These are phyloP conservation scores for Asterella californica DNA, from an alignment of 225 moss, liverwort and hornwort species.

Conservation along the genomic window DNA sequence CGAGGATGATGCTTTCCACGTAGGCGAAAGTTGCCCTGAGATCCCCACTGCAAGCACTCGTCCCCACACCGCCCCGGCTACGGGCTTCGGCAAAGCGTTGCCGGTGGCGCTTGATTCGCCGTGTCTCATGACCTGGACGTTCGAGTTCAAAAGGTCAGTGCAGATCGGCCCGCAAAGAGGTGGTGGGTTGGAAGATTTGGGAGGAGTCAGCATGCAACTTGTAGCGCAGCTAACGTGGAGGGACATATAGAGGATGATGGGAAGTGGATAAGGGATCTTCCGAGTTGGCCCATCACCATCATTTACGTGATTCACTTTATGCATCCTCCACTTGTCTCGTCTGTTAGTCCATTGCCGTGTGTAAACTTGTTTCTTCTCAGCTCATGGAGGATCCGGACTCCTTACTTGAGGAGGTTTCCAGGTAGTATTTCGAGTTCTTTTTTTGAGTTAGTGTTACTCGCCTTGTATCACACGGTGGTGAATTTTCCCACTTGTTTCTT, in stretches of 20 bases:
- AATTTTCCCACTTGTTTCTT: too few relatives aligned
- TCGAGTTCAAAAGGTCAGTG: neutral
- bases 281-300: neutral
- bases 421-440: too few relatives aligned
- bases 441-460: too few relatives aligned
- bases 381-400: too few relatives aligned
- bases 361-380: too few relatives aligned
- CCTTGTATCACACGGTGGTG: too few relatives aligned
- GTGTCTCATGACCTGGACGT: neutral
- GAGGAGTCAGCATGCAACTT: neutral
- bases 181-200: neutral
- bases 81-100: too few relatives aligned
- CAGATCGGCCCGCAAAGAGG: neutral
- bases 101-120: too few relatives aligned
- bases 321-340: neutral
- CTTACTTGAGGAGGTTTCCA: too few relatives aligned
- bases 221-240: neutral
- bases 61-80: too few relatives aligned
- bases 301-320: neutral
- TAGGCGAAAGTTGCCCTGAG: neutral
- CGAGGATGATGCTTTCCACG: neutral
- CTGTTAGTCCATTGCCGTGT: too few relatives aligned
- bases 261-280: conserved; percentile 4
- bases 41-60: too few relatives aligned
- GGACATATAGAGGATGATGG: neutral